These are phyloP conservation scores for Fraxinus cuspidata DNA, from an alignment of 257 asterid genomes.

Conservation along the genomic window DNA sequence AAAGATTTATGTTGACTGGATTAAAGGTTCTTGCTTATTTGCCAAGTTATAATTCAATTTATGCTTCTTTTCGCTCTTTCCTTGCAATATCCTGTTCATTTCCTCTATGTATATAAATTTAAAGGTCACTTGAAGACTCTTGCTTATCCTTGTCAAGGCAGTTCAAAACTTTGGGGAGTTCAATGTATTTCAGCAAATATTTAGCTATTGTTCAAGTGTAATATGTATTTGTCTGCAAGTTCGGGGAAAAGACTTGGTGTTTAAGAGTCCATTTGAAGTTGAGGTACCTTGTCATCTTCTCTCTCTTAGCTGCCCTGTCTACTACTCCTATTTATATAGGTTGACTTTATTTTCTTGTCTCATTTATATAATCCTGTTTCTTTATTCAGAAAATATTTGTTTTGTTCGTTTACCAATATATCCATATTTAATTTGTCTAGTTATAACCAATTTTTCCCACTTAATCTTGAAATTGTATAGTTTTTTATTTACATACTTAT, in stretches of 20 bases:
- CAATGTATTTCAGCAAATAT: slow-evolving; percentile 20
- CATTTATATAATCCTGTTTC: too few relatives aligned
- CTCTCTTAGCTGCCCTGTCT: not conserved
- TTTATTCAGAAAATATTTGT: too few relatives aligned
- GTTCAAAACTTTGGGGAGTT: slow-evolving; percentile 22
- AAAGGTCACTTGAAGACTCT: slow-evolving; percentile 28
- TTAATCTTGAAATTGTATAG: too few relatives aligned
- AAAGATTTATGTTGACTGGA: slow-evolving; percentile 20
- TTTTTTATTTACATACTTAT: too few relatives aligned
- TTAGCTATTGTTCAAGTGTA: slow-evolving; percentile 19
- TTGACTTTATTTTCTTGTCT: too few relatives aligned
- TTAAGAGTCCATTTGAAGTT: slow-evolving; percentile 22
- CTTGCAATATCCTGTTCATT: not conserved
- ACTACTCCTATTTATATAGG: too few relatives aligned
- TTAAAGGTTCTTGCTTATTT: slow-evolving; percentile 15
- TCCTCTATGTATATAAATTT: too few relatives aligned
- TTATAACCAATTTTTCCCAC: too few relatives aligned
- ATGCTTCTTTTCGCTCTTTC: slow-evolving; percentile 22
- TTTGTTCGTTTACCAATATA: too few relatives aligned
- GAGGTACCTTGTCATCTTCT: not conserved
- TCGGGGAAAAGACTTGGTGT: slow-evolving; percentile 15
- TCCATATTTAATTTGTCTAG: too few relatives aligned
- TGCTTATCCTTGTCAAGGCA: not conserved
- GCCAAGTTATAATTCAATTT: slow-evolving; percentile 26
- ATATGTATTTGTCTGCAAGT: slow-evolving; percentile 5